A percentile compares a stretch with the other conserved stretches of the same genome.
These are phyloP conservation scores for Pisolithus sp. DNA, from an alignment of 768 basidiomycete species.

Conservation along the genomic window DNA sequence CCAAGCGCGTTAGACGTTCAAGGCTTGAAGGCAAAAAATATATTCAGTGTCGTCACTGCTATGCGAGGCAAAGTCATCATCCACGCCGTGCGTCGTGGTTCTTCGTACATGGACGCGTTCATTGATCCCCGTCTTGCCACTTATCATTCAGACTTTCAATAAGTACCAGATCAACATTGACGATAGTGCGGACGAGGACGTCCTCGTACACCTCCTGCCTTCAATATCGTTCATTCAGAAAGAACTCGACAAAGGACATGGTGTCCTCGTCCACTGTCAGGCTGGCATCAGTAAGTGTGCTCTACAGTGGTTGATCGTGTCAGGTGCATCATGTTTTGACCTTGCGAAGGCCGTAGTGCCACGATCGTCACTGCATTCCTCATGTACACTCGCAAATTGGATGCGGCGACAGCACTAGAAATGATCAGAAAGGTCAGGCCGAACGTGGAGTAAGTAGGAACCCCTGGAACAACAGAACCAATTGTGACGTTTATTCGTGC, in stretches of 20 bases:
- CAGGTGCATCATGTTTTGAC: slow-evolving; percentile 2
- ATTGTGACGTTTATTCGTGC: not conserved
- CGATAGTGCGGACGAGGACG: slow-evolving; percentile 69
- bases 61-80: slow-evolving; percentile 67
- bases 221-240: slow-evolving; percentile 79
- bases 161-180: slow-evolving; percentile 75
- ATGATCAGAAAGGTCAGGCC: slow-evolving; percentile 64
- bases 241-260: slow-evolving; percentile 67
- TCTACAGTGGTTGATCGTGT: not conserved
- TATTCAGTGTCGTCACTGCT: slow-evolving; percentile 66
- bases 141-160: slow-evolving; percentile 57
- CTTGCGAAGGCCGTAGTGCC: slow-evolving; percentile 65
- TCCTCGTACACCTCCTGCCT: slow-evolving; percentile 70
- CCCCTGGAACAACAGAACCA: not conserved
- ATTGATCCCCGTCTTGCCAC: not conserved
- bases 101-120: not conserved
- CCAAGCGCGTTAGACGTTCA: slow-evolving; percentile 59
- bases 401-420: slow-evolving; percentile 57
- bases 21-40: slow-evolving; percentile 60
- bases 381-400: slow-evolving; percentile 63
- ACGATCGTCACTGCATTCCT: slow-evolving; percentile 85
- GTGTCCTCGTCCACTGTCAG: slow-evolving; percentile 86
- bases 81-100: slow-evolving; percentile 44
- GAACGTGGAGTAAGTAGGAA: slow-evolving; percentile 53
- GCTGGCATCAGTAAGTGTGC: slow-evolving; percentile 73